phyloP scores from a whole-genome alignment of 208 protist genomes.

The Endotrypanum monterogeii region DNA sequence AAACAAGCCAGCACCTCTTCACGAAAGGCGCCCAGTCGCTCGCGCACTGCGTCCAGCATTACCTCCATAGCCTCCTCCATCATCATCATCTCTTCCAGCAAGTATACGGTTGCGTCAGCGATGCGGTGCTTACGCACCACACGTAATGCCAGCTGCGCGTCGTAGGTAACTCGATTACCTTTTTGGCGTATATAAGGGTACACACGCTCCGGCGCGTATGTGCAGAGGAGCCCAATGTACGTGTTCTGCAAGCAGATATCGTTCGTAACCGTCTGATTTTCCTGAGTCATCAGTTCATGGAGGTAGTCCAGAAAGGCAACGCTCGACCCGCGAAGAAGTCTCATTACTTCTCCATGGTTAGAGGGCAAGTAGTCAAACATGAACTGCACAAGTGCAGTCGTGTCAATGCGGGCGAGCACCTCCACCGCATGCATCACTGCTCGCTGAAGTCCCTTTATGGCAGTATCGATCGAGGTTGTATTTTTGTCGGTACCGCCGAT shows the following conservation, averaged over 20 bases:
- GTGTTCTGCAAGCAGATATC: conserved; percentile 78
- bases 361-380: conserved; percentile 70
- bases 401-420: conserved; percentile 57
- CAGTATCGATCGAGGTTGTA: conserved; percentile 1
- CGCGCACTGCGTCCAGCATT: conserved; percentile 27
- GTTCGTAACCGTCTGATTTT: conserved; percentile 34
- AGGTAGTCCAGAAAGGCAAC: conserved; percentile 73
- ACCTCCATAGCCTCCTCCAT: conserved; percentile 66
- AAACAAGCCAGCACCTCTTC: conserved; percentile 19
- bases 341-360: conserved; percentile 68
- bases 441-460: conserved; percentile 37
- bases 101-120: conserved; percentile 61
- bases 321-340: conserved; percentile 60
- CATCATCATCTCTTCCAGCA: conserved; percentile 60
- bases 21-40: conserved; percentile 23
- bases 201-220: conserved; percentile 55
- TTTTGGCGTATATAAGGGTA: conserved; percentile 55
- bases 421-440: conserved; percentile 64
- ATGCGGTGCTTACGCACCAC: conserved; percentile 54
- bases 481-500: background rate
- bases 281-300: conserved; percentile 67
- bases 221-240: conserved; percentile 84
- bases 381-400: conserved; percentile 65
- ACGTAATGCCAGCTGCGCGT: conserved; percentile 55
- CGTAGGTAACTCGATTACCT: conserved; percentile 60